Percentiles rank a stretch among this genome's conserved stretches.
Evolutionary conservation across 352 stramenopile genomes (phyloP).

Genomic region (Globisporangium heterothallicum): DNA sequence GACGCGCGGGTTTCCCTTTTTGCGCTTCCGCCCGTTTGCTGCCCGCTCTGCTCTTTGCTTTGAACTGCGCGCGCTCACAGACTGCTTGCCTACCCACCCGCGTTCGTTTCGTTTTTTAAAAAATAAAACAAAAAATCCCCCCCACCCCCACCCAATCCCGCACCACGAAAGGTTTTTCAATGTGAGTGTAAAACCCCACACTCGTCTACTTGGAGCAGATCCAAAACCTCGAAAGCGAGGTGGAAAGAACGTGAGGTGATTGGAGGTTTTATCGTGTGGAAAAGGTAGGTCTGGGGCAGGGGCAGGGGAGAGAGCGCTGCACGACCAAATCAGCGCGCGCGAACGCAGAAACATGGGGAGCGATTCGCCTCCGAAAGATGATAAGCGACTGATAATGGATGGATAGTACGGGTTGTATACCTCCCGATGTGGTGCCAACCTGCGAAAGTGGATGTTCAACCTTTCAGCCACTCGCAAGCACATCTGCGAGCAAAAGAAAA

Average conservation of each 20-base stretch:
- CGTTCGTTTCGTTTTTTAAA: slow-evolving; percentile 9
- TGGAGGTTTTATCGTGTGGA: slow-evolving; percentile 27
- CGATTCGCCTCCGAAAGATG: slow-evolving; percentile 6
- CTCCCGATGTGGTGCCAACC: neutral
- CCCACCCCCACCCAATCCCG: slow-evolving; percentile 10
- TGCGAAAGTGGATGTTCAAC: slow-evolving; percentile 17
- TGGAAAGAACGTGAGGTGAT: slow-evolving; percentile 24
- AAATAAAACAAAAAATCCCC: neutral
- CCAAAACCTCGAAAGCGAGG: slow-evolving; percentile 13
- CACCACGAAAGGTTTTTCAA: neutral
- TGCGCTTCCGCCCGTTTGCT: neutral
- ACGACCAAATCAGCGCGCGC: neutral
- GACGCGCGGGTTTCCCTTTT: neutral
- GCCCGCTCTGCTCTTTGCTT: neutral
- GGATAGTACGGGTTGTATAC: neutral
- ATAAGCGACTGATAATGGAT: slow-evolving; percentile 4
- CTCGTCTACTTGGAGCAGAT: neutral
- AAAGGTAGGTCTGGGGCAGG: slow-evolving; percentile 48
- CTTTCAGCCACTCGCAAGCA: no score
- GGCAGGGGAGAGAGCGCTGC: slow-evolving; percentile 23
- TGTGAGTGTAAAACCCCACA: neutral
- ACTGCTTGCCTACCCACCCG: neutral
- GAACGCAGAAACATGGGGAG: neutral
- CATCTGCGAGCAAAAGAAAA: no score
- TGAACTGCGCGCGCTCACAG: neutral